Percentiles rank a stretch among this genome's conserved stretches.
phyloP scores from a whole-genome alignment of 2,329 filamentous ascomycete genomes.

The Zymoseptoria ardabiliae region DNA sequence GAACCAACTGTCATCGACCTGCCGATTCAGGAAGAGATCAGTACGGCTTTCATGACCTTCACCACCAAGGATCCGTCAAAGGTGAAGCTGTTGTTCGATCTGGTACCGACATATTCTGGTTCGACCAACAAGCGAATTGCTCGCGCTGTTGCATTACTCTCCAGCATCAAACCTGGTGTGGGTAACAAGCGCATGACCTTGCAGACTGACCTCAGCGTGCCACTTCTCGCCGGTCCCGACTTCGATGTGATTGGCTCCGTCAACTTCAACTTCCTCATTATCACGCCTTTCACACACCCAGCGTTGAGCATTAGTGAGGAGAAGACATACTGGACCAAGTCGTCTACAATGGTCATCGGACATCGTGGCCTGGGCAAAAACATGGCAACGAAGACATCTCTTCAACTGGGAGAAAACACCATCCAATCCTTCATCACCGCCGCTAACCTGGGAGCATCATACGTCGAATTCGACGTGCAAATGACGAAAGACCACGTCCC shows the following conservation, averaged over 20 bases:
- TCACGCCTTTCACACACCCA: slow-evolving; percentile 88
- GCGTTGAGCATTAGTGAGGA: slow-evolving; percentile 87
- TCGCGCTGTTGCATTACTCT: slow-evolving; percentile 79
- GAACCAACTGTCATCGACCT: slow-evolving; percentile 87
- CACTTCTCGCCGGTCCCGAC: slow-evolving; percentile 72
- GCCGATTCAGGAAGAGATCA: slow-evolving; percentile 86
- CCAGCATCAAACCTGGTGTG: slow-evolving; percentile 73
- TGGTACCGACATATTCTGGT: slow-evolving; percentile 90
- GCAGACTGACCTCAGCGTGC: slow-evolving; percentile 85
- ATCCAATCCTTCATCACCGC: slow-evolving; percentile 92
- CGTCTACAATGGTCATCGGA: slow-evolving; percentile 75
- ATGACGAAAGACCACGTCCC: slow-evolving; percentile 98
- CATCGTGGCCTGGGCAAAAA: slow-evolving; percentile 84
- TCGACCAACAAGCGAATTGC: slow-evolving; percentile 74
- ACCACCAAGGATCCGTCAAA: slow-evolving; percentile 68
- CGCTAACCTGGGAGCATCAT: slow-evolving; percentile 76
- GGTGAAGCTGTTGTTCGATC: slow-evolving; percentile 87
- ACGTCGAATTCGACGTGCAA: slow-evolving; percentile 78
- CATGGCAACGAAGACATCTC: slow-evolving; percentile 66
- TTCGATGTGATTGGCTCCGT: slow-evolving; percentile 89
- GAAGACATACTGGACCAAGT: slow-evolving; percentile 94
- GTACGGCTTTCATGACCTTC: slow-evolving; percentile 89
- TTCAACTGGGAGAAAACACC: slow-evolving; percentile 95
- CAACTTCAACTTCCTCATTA: slow-evolving; percentile 93
- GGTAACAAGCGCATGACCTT: slow-evolving; percentile 84